Evolutionary conservation across 805 yeast genomes (phyloP).

Genomic region (Yamadazyma olivae): DNA sequence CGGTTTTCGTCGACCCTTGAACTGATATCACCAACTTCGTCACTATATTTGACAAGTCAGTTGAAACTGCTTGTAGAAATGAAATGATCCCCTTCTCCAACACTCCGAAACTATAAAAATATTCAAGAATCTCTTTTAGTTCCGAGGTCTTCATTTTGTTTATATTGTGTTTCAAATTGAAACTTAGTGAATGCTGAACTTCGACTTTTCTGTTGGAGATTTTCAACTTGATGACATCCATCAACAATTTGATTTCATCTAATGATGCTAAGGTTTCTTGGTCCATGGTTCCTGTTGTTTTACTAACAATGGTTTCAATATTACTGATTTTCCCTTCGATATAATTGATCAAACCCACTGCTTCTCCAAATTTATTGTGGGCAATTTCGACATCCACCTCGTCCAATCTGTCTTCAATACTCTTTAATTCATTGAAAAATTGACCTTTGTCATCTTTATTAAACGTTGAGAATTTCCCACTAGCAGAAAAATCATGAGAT

Average conservation of each 20-base stretch:
- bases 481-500: slow-evolving; percentile 40
- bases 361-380: slow-evolving; percentile 50
- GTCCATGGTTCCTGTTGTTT: slow-evolving; percentile 6
- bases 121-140: slow-evolving; percentile 32
- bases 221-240: slow-evolving; percentile 42
- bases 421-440: slow-evolving; percentile 45
- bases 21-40: slow-evolving; percentile 34
- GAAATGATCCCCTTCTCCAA: slow-evolving; percentile 34
- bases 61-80: slow-evolving; percentile 32
- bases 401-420: slow-evolving; percentile 60
- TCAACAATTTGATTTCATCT: slow-evolving; percentile 25
- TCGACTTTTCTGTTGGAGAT: slow-evolving; percentile 33
- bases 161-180: slow-evolving; percentile 37
- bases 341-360: slow-evolving; percentile 40
- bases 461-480: slow-evolving; percentile 13
- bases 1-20: slow-evolving; percentile 43
- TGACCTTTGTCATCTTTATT: slow-evolving; percentile 22
- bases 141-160: slow-evolving; percentile 26
- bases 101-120: slow-evolving; percentile 32
- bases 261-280: slow-evolving; percentile 12
- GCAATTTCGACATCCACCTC: slow-evolving; percentile 68
- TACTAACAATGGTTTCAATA: slow-evolving; percentile 24
- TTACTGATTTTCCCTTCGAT: slow-evolving; percentile 30
- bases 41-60: slow-evolving; percentile 27
- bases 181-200: slow-evolving; percentile 33